A percentile compares a stretch with the other conserved stretches of the same genome.
These are phyloP conservation scores for Colletotrichum sp. DNA, from an alignment of 2,329 filamentous ascomycete species.

Conservation along the genomic window DNA sequence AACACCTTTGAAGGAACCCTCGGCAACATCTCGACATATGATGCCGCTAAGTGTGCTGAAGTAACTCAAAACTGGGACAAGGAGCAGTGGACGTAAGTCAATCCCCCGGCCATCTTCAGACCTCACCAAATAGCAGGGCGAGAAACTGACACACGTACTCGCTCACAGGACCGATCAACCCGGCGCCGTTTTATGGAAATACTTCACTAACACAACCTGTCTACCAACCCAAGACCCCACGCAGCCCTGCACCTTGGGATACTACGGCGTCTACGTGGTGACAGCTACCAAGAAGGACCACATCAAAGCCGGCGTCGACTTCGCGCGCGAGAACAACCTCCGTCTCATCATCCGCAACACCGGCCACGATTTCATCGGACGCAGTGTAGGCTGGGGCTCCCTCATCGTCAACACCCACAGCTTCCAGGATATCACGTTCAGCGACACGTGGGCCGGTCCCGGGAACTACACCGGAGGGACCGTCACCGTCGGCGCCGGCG, in stretches of 20 bases:
- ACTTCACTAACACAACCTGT: slow-evolving; percentile 47
- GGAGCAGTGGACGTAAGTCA: slow-evolving; percentile 41
- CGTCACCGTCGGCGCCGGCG: slow-evolving; percentile 58
- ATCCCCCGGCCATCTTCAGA: too few relatives aligned
- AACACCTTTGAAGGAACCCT: slow-evolving; percentile 17
- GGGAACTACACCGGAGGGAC: slow-evolving; percentile 53
- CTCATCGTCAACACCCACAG: slow-evolving; percentile 62
- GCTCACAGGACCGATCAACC: slow-evolving; percentile 29
- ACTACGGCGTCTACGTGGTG: slow-evolving; percentile 39
- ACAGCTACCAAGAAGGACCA: slow-evolving; percentile 25
- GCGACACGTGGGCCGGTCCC: slow-evolving; percentile 36
- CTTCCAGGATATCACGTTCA: slow-evolving; percentile 52
- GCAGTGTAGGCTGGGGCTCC: slow-evolving; percentile 64
- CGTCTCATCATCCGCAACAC: slow-evolving; percentile 61
- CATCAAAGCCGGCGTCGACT: slow-evolving; percentile 36
- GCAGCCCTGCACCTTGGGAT: slow-evolving; percentile 40
- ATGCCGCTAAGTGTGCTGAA: slow-evolving; percentile 37
- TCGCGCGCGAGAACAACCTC: slow-evolving; percentile 44
- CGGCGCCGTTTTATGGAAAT: slow-evolving; percentile 40
- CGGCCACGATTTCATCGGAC: slow-evolving; percentile 62
- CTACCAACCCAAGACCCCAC: slow-evolving; percentile 35
- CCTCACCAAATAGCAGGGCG: background rate
- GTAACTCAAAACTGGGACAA: slow-evolving; percentile 33
- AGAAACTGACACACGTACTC: background rate
- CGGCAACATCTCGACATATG: slow-evolving; percentile 34